Evolutionary conservation across 139 green algal genomes (phyloP).

Genomic region (Ulvella scutata): DNA sequence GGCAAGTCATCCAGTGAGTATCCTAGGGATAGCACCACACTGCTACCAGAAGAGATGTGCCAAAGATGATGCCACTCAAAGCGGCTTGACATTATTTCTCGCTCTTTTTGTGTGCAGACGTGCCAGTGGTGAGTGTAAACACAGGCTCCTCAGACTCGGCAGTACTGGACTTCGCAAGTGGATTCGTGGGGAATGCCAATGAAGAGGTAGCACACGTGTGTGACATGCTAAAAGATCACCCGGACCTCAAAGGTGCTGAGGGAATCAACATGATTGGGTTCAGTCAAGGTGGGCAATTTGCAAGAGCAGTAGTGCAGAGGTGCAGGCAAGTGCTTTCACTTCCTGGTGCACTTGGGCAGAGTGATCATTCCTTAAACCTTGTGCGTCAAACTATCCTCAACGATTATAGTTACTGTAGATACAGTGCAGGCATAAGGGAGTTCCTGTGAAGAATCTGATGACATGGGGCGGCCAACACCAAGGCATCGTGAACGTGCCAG

Average conservation of each 20-base stretch:
- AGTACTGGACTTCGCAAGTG: neutral
- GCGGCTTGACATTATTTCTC: too few relatives aligned
- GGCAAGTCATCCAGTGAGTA: too few relatives aligned
- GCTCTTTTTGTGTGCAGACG: too few relatives aligned
- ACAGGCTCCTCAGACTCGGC: neutral
- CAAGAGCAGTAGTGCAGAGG: neutral
- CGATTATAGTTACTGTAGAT: too few relatives aligned
- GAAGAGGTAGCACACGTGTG: neutral
- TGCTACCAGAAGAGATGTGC: too few relatives aligned
- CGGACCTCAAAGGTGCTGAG: neutral
- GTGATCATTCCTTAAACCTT: neutral
- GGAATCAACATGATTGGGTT: constrained; percentile 1
- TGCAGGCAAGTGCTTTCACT: neutral
- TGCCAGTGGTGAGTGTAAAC: neutral
- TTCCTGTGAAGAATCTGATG: neutral
- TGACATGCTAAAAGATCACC: neutral
- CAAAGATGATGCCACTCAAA: too few relatives aligned
- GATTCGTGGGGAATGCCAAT: neutral
- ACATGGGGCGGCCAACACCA: neutral
- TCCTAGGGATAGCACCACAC: too few relatives aligned
- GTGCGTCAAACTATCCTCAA: too few relatives aligned
- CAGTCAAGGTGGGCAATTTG: constrained; percentile 2
- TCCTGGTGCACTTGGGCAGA: neutral
- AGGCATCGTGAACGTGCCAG: neutral
- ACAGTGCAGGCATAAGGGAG: neutral